A percentile compares a stretch with the other conserved stretches of the same genome.
Conservation (phyloP, 805 yeast genomes). For the Maudiozyma serrabonitensis region DNA sequence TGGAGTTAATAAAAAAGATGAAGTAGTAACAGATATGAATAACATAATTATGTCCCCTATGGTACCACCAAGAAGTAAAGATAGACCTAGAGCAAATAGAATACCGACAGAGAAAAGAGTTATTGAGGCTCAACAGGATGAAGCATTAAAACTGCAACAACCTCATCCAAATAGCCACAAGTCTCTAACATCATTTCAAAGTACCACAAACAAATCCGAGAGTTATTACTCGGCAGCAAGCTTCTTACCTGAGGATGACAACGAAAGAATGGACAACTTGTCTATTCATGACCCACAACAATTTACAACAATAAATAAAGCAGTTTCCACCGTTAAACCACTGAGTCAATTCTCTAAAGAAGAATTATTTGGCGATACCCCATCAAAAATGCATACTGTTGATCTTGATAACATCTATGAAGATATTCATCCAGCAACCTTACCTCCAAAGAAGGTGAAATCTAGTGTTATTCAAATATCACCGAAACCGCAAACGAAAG, state of each 20-base stretch:
- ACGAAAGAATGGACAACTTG: constrained; percentile 5
- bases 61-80: constrained; percentile 27
- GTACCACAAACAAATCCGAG: constrained; percentile 12
- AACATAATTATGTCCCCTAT: constrained; percentile 19
- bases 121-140: background rate
- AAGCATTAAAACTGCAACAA: background rate
- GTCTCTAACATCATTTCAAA: background rate
- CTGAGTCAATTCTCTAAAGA: background rate
- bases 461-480: background rate
- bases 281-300: background rate
- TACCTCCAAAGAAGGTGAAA: background rate
- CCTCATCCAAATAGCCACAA: background rate
- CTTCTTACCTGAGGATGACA: constrained; percentile 1
- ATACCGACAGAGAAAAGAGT: background rate
- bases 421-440: background rate
- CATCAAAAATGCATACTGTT: background rate
- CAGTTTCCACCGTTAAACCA: background rate
- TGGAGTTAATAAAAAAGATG: constrained; percentile 6
- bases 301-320: background rate
- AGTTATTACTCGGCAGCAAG: constrained; percentile 22
- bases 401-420: background rate
- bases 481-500: background rate
- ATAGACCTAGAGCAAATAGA: constrained; percentile 22
- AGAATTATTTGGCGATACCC: background rate
- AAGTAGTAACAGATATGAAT: constrained; percentile 7